Evolutionary conservation across 345 rosid species (phyloP).

Genomic region (Cochlearia excelsa): DNA sequence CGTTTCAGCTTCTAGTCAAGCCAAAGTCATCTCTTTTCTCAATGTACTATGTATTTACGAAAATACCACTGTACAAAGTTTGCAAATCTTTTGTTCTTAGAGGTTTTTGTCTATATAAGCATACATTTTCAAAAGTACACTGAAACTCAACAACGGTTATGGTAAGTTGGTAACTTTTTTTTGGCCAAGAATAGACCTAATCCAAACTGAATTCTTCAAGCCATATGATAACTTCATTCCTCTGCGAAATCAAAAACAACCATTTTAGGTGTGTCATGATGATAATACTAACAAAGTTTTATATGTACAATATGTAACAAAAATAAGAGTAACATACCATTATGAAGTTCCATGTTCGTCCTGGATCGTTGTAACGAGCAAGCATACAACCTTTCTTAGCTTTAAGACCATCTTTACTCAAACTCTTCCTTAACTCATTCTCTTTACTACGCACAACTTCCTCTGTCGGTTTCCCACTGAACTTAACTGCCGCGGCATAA

Average conservation of each 20-base stretch:
- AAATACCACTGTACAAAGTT: no score
- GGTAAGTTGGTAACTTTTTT: no score
- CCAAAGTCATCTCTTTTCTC: no score
- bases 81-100: no score
- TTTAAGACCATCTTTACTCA: conserved; percentile 60
- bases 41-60: no score
- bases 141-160: no score
- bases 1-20: no score
- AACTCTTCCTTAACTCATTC: conserved; percentile 50
- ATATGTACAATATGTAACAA: neutral
- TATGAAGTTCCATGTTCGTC: conserved; percentile 65
- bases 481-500: conserved; percentile 66
- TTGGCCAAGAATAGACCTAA: conserved; percentile 20
- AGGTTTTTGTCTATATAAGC: no score
- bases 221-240: conserved; percentile 76
- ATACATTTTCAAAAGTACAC: no score
- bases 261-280: neutral
- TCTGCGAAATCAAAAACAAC: conserved; percentile 34
- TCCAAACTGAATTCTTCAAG: conserved; percentile 51
- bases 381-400: conserved; percentile 66
- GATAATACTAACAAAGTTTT: neutral
- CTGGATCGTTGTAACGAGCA: conserved; percentile 92
- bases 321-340: conserved; percentile 45
- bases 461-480: conserved; percentile 82
- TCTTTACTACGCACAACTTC: conserved; percentile 55